Percentiles rank a stretch among this genome's conserved stretches.
phyloP scores from a whole-genome alignment of 768 basidiomycete genomes.

The Hericium coralloides region DNA sequence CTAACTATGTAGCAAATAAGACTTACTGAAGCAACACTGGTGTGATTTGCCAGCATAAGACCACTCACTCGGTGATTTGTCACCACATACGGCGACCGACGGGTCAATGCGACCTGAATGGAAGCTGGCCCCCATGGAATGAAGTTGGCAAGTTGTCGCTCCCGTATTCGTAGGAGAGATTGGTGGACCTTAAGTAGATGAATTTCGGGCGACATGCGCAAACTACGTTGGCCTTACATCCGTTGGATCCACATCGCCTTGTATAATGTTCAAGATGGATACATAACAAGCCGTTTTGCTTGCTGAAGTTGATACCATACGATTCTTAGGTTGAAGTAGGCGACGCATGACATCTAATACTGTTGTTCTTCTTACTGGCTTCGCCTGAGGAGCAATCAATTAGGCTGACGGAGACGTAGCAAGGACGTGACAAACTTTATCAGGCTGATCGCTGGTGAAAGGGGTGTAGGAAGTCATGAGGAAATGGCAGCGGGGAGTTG shows the following conservation, averaged over 20 bases:
- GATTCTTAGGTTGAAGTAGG: constrained; percentile 94
- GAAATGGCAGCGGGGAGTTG: constrained; percentile 96
- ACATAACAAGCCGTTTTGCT: constrained; percentile 94
- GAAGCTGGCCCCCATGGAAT: constrained; percentile 99
- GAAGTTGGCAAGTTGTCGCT: constrained; percentile 93
- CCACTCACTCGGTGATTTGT: constrained; percentile 94
- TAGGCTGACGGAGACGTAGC: background rate
- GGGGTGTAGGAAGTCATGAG: constrained; percentile 99
- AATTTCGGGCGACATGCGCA: background rate
- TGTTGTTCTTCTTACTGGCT: constrained; percentile 91
- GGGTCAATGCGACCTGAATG: constrained; percentile 93
- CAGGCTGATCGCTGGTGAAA: constrained; percentile 93
- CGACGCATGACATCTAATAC: constrained; percentile 98
- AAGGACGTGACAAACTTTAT: constrained; percentile 50
- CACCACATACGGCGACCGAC: constrained; percentile 80
- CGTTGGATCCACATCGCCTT: constrained; percentile 96
- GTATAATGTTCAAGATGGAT: constrained; percentile 96
- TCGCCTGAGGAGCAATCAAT: constrained; percentile 48
- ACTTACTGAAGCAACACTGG: constrained; percentile 91
- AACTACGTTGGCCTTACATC: constrained; percentile 47
- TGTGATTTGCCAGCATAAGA: constrained; percentile 98
- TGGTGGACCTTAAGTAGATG: constrained; percentile 71
- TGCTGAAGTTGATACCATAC: constrained; percentile 93
- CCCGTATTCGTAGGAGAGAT: constrained; percentile 91
- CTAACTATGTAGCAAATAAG: too few relatives aligned